phyloP scores from a whole-genome alignment of 1,139 yeast genomes.

The Protomyces macrosporus region DNA sequence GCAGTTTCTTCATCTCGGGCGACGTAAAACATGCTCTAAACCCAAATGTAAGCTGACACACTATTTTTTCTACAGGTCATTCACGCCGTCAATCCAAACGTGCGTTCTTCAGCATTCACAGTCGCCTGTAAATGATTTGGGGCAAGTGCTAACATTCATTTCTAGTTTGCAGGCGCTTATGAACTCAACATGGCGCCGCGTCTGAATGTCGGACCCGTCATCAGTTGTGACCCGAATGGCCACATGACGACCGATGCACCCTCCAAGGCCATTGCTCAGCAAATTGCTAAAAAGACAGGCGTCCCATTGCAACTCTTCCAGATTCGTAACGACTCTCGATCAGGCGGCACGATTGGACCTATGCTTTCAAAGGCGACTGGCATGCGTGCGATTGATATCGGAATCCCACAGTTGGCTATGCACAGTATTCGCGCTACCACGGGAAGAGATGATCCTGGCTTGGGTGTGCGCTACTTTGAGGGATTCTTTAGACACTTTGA shows the following conservation, averaged over 20 bases:
- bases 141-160: constrained; percentile 21
- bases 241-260: constrained; percentile 76
- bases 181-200: constrained; percentile 69
- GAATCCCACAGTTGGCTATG: constrained; percentile 91
- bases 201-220: constrained; percentile 68
- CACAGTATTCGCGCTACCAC: constrained; percentile 93
- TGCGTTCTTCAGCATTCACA: neutral
- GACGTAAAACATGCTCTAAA: constrained; percentile 96
- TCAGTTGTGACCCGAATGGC: constrained; percentile 70
- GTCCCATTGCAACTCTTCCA: constrained; percentile 57
- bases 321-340: constrained; percentile 78
- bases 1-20: constrained; percentile 81
- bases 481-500: constrained; percentile 56
- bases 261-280: constrained; percentile 60
- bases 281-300: constrained; percentile 53
- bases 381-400: constrained; percentile 79
- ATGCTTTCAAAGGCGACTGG: constrained; percentile 82
- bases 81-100: constrained; percentile 26
- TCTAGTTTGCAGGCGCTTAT: constrained; percentile 50
- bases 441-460: constrained; percentile 71
- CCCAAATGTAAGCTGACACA: constrained; percentile 54
- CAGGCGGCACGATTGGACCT: constrained; percentile 92
- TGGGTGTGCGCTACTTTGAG: constrained; percentile 60
- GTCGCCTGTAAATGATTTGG: neutral
- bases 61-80: constrained; percentile 13